Conservation (phyloP, 1,139 yeast genomes). For the Pichia inconspicua region DNA sequence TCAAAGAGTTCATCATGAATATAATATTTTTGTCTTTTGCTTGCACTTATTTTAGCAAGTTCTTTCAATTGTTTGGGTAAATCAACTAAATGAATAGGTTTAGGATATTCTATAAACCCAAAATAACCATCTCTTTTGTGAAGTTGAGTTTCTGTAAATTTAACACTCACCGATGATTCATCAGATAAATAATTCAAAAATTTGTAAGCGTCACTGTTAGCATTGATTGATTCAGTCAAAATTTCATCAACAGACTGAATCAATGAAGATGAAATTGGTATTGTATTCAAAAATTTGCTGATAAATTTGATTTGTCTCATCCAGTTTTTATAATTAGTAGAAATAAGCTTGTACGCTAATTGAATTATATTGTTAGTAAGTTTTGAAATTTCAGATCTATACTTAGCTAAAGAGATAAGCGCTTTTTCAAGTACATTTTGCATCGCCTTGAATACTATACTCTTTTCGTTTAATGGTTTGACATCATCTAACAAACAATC, state of each 20-base stretch:
- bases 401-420: neutral
- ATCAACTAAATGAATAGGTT: conserved; percentile 15
- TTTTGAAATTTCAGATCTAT: conserved; percentile 10
- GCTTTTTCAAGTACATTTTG: neutral
- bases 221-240: neutral
- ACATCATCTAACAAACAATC: conserved; percentile 17
- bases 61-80: conserved; percentile 23
- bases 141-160: neutral
- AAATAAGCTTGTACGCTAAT: conserved; percentile 13
- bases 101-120: conserved; percentile 18
- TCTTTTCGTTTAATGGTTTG: conserved; percentile 2
- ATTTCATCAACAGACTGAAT: conserved; percentile 10
- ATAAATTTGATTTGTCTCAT: conserved; percentile 16
- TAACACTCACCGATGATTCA: neutral
- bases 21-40: neutral
- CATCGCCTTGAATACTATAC: conserved; percentile 1
- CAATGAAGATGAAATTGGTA: conserved; percentile 4
- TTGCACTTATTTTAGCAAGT: conserved; percentile 9
- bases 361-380: conserved; percentile 5
- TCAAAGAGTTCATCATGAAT: neutral
- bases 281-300: conserved; percentile 16
- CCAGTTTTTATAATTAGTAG: conserved; percentile 15
- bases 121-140: conserved; percentile 8
- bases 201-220: neutral
- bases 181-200: neutral